phyloP scores from a whole-genome alignment of 805 yeast genomes.

The Lipomyces spencermartinsiae region DNA sequence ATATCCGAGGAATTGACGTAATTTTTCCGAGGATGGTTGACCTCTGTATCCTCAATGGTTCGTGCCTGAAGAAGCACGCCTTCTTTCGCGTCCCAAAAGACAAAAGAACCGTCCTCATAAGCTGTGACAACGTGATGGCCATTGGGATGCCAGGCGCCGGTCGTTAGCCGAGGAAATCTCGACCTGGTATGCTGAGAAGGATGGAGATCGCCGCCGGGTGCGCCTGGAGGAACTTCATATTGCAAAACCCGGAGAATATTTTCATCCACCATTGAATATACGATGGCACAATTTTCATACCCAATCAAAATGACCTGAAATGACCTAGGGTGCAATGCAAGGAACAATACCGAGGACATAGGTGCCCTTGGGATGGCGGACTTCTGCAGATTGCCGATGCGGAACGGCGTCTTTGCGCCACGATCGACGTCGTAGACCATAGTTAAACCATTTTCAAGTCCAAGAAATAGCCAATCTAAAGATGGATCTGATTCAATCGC shows the following conservation, averaged over 20 bases:
- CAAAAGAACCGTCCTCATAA: slow-evolving; percentile 83
- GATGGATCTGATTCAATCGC: slow-evolving; percentile 82
- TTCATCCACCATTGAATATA: slow-evolving; percentile 69
- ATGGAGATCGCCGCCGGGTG: slow-evolving; percentile 69
- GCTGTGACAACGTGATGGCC: slow-evolving; percentile 82
- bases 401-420: slow-evolving; percentile 66
- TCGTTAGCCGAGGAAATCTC: slow-evolving; percentile 52
- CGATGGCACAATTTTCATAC: slow-evolving; percentile 70
- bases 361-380: slow-evolving; percentile 41
- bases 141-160: slow-evolving; percentile 88
- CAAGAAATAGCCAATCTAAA: slow-evolving; percentile 83
- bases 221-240: slow-evolving; percentile 68
- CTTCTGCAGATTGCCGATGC: slow-evolving; percentile 75
- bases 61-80: slow-evolving; percentile 80
- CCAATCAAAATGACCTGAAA: slow-evolving; percentile 77
- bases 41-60: slow-evolving; percentile 66
- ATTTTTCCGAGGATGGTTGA: slow-evolving; percentile 57
- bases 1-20: slow-evolving; percentile 11
- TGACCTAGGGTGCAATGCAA: slow-evolving; percentile 90
- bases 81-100: slow-evolving; percentile 88
- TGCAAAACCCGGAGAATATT: slow-evolving; percentile 61
- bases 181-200: slow-evolving; percentile 37
- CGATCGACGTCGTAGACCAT: slow-evolving; percentile 83
- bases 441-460: slow-evolving; percentile 76
- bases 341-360: slow-evolving; percentile 66